These are phyloP conservation scores for Linum usitatissimum DNA, from an alignment of 345 rosid genomes.

Conservation along the genomic window DNA sequence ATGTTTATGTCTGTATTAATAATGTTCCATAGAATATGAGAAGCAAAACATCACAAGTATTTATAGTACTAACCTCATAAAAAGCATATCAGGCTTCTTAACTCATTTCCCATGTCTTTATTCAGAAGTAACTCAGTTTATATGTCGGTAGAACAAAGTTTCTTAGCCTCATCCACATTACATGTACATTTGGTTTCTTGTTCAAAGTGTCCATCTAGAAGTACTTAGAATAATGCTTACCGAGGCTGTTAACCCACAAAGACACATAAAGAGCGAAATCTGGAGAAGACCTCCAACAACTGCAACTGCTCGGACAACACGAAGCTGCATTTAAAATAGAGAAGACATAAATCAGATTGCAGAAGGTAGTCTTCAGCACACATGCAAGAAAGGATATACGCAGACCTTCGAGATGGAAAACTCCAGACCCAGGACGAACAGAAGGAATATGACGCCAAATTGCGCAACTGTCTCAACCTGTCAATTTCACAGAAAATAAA, in stretches of 20 bases:
- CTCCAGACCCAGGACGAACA: slow-evolving; percentile 88
- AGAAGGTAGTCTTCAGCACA: neutral
- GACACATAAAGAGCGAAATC: slow-evolving; percentile 81
- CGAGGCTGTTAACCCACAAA: slow-evolving; percentile 72
- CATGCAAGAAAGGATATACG: slow-evolving; percentile 4
- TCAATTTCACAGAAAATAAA: neutral
- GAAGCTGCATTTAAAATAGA: slow-evolving; percentile 49
- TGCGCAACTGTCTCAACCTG: slow-evolving; percentile 92
- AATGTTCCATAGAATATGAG: too few species aligned
- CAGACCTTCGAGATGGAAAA: slow-evolving; percentile 71
- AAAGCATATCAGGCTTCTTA: too few species aligned
- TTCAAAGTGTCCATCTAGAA: neutral
- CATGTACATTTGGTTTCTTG: neutral
- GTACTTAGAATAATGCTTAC: slow-evolving; percentile 23
- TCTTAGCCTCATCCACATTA: neutral
- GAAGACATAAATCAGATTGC: neutral
- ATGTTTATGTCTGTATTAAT: too few species aligned
- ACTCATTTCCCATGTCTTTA: too few species aligned
- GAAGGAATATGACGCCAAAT: slow-evolving; percentile 93
- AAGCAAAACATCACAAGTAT: too few species aligned
- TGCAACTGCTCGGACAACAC: slow-evolving; percentile 91
- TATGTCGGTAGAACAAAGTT: neutral
- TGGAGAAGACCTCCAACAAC: slow-evolving; percentile 84
- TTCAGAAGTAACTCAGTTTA: too few species aligned
- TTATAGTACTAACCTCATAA: too few species aligned